These are phyloP conservation scores for Alternaria atra DNA, from an alignment of 2,329 filamentous ascomycete species.

Conservation along the genomic window DNA sequence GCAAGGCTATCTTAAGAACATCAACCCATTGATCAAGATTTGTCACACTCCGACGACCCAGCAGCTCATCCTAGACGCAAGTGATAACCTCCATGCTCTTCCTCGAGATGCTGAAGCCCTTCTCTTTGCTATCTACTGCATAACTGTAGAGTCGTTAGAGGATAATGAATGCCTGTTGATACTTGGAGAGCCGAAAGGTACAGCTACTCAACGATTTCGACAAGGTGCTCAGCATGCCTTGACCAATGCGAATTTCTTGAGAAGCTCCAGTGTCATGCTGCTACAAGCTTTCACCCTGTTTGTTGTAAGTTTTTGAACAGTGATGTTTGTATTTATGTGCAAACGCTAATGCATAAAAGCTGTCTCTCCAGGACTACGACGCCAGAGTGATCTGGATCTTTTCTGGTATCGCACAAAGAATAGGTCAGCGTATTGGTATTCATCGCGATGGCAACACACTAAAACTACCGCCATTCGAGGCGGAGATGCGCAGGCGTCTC, in stretches of 20 bases:
- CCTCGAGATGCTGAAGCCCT: conserved; percentile 66
- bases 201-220: conserved; percentile 64
- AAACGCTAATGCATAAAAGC: conserved; percentile 39
- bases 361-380: conserved; percentile 57
- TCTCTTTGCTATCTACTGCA: conserved; percentile 45
- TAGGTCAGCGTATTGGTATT: conserved; percentile 68
- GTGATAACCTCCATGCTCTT: conserved; percentile 64
- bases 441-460: conserved; percentile 66
- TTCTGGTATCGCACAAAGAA: conserved; percentile 68
- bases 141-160: conserved; percentile 59
- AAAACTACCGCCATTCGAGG: conserved; percentile 65
- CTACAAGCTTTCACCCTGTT: conserved; percentile 75
- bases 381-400: conserved; percentile 69
- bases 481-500: conserved; percentile 63
- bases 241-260: conserved; percentile 72
- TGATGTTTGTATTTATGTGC: conserved; percentile 37
- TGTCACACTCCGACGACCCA: conserved; percentile 47
- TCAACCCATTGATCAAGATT: conserved; percentile 43
- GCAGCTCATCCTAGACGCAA: conserved; percentile 68
- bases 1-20: conserved; percentile 71
- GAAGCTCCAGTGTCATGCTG: conserved; percentile 69
- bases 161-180: conserved; percentile 63
- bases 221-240: conserved; percentile 70
- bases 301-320: conserved; percentile 51
- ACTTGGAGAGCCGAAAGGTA: conserved; percentile 63